phyloP scores from a whole-genome alignment of 768 basidiomycete genomes.

The Pleurotus djamor region DNA sequence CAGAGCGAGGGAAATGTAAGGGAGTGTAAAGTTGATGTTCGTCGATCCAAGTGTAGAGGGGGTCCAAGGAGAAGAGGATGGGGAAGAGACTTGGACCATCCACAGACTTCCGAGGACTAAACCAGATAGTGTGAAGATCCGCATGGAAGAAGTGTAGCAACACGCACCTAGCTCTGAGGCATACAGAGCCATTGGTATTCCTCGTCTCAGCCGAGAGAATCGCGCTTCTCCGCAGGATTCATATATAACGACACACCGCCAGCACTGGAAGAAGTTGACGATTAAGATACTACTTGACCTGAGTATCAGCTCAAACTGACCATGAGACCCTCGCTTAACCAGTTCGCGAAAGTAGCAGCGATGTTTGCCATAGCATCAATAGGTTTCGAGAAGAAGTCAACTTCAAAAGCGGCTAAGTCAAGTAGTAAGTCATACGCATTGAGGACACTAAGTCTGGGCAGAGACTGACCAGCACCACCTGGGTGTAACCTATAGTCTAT shows the following conservation, averaged over 20 bases:
- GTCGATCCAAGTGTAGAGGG: slow-evolving; percentile 7
- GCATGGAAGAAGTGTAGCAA: neutral
- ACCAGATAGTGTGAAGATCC: neutral
- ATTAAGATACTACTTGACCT: neutral
- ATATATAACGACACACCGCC: slow-evolving; percentile 12
- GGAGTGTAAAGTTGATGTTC: slow-evolving; percentile 13
- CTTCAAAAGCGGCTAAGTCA: neutral
- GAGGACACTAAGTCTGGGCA: too few species aligned
- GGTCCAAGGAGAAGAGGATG: slow-evolving; percentile 9
- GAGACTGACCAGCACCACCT: slow-evolving; percentile 19
- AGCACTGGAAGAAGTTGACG: slow-evolving; percentile 8
- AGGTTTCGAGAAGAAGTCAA: slow-evolving; percentile 6
- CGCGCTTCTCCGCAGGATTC: neutral
- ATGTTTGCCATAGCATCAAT: slow-evolving; percentile 10
- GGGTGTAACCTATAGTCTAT: slow-evolving; percentile 26
- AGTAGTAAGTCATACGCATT: neutral
- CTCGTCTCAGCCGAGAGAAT: slow-evolving; percentile 4
- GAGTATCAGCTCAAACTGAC: slow-evolving; percentile 6
- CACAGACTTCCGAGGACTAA: slow-evolving; percentile 8
- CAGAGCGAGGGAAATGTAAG: slow-evolving; percentile 25
- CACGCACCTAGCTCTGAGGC: slow-evolving; percentile 1
- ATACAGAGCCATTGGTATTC: slow-evolving; percentile 7
- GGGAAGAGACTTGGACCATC: slow-evolving; percentile 7
- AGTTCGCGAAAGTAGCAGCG: slow-evolving; percentile 18
- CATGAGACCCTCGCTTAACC: slow-evolving; percentile 20